Evolutionary conservation across 257 asterid genomes (phyloP), one percentile per base, ranked within the genome.

Genomic region (Ilex asprella): DNA sequence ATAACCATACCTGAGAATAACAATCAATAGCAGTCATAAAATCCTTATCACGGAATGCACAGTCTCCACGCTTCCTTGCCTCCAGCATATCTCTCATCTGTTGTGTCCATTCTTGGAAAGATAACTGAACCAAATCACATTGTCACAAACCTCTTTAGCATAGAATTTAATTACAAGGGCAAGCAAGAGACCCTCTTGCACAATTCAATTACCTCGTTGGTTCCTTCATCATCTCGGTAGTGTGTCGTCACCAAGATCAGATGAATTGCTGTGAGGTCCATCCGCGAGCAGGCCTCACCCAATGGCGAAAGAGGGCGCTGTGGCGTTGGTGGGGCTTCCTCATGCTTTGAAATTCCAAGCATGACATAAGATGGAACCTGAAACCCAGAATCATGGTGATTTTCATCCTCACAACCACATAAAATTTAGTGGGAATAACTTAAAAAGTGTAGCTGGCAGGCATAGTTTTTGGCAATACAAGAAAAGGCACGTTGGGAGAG

Each of bases 261-360:
- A 78, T 81, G 52, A 14, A 46, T 46, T 46, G 52, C 52, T 46
- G 52, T 46, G 13, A 46, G 52, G 52, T 35, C 41, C 41, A 5
- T 35, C 41, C 41, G 41, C 8, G 41, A 35, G 8, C 41, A 35
- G 41, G 41, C 41, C 41, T 80, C 81, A 1, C 86, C 86, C 82
- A 80, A 71, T 5, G 80, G 73, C n/a, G 86, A 80, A 60, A 81
- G 83, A 8, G 86, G 83, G n/a, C 74, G 81, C 43, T 69, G 79
- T 2, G 83, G 86, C 31, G 81, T 74, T 15, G 81, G 49, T 7
- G 83, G 86, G 51, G 79, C 68, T 54, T 77, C 86, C 70, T 77
- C 77, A 10, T 80, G 73, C 71, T 77, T 80, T 5, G 81, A 66
- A 47, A 80, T 77, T 52, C 86, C 86, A 39, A 80, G 86, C 86